Evolutionary conservation across 2,329 filamentous ascomycete genomes (phyloP), one percentile per base, ranked within the genome.

Genomic region (Paradendryphiella salina): DNA sequence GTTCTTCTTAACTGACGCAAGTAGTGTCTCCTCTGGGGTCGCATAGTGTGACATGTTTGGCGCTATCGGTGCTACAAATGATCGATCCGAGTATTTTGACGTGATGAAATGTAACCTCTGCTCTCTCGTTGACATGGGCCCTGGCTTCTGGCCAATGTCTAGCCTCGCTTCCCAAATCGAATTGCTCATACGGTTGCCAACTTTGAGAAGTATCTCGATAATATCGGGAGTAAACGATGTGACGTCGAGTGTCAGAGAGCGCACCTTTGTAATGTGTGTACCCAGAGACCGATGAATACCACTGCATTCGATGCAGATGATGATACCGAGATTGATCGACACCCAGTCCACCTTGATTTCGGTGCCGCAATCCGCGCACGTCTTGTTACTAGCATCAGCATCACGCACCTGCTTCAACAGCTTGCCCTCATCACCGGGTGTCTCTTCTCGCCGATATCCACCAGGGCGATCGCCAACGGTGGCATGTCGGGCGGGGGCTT

Each of bases 331-430:
- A 66, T 99, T 99, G 75, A 99, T 96, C 0, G 94, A 97, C 21
- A 97, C 94, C 94, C 94, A 99, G 73, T 99, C 94, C 17, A 96
- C 92, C 76, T 96, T 97, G 67, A 86, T 84, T 28, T 88, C 87
- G 6, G 91, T 95, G 9, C 90, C 89, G 69, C 94, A 99, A 72
- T 99, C 94, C 13, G 94, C 94, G 70, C 94, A 99, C 82, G 88
- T 89, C 61, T 85, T 87, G 73, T 99, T 99, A 33, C 90, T 92
- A 65, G 96, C 88, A 67, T 99, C 94, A 41, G 88, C 89, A 50
- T 95, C 89, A 41, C 93, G 87, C 34, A 99, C 84, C 69, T 88
- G 85, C 69, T 96, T 90, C 4, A 99, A 81, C 7, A 99, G 79
- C 70, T 87, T 92, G 54, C 93, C 89, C 54, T 88, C 88, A 36